phyloP scores from a whole-genome alignment of 2,329 filamentous ascomycete genomes.

The Claviceps purpurea region DNA sequence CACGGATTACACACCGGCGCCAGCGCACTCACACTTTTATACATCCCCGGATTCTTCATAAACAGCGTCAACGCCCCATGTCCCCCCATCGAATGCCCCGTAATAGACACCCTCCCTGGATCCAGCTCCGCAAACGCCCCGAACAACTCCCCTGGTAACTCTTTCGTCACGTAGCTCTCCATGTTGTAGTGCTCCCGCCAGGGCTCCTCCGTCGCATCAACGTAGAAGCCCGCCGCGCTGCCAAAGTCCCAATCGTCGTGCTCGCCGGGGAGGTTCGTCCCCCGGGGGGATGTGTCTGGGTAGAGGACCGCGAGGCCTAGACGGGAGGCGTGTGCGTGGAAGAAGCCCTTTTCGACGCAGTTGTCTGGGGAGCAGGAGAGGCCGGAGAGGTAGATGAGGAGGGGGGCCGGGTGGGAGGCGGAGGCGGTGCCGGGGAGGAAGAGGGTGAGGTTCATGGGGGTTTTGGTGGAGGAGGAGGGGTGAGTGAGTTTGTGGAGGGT shows the following conservation, averaged over 20 bases:
- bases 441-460: slow-evolving; percentile 85
- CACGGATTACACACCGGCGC: slow-evolving; percentile 81
- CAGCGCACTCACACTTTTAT: slow-evolving; percentile 80
- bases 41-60: slow-evolving; percentile 80
- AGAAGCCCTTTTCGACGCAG: slow-evolving; percentile 72
- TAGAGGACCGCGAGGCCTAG: slow-evolving; percentile 86
- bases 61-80: slow-evolving; percentile 89
- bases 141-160: slow-evolving; percentile 73
- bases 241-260: slow-evolving; percentile 88
- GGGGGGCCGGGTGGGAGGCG: slow-evolving; percentile 45
- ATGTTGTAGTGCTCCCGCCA: slow-evolving; percentile 77
- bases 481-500: slow-evolving; percentile 91
- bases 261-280: slow-evolving; percentile 68
- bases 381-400: slow-evolving; percentile 87
- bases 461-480: slow-evolving; percentile 62
- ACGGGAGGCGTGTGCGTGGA: slow-evolving; percentile 68
- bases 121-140: slow-evolving; percentile 59
- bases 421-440: slow-evolving; percentile 69
- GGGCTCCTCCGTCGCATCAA: slow-evolving; percentile 67
- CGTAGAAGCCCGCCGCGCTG: slow-evolving; percentile 83
- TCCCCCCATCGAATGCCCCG: slow-evolving; percentile 93
- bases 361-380: slow-evolving; percentile 91
- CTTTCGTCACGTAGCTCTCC: slow-evolving; percentile 82
- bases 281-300: slow-evolving; percentile 87
- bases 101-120: slow-evolving; percentile 58